Evolutionary conservation across 768 basidiomycete genomes (phyloP).

Genomic region (Leccinum rimulosum): DNA sequence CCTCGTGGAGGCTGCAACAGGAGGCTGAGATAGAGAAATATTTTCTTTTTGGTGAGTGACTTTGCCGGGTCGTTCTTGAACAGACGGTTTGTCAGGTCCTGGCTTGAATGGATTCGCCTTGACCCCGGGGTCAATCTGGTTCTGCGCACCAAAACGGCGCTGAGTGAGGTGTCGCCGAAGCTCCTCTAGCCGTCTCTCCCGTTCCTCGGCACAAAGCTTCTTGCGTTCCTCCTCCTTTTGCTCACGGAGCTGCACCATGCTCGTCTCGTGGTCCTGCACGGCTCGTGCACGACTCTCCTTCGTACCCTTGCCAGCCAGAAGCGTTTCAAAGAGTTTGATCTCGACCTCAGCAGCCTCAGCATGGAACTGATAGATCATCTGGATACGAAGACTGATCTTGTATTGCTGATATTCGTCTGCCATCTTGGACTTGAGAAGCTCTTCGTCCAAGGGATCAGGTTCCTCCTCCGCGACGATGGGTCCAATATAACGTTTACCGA

Average conservation of each 20-base stretch:
- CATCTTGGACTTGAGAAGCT: conserved; percentile 32
- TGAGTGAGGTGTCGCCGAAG: conserved; percentile 20
- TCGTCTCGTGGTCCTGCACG: conserved; percentile 32
- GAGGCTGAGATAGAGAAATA: conserved; percentile 14
- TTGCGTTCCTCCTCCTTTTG: conserved; percentile 33
- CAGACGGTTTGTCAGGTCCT: conserved; percentile 14
- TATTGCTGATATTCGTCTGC: conserved; percentile 31
- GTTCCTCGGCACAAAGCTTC: conserved; percentile 28
- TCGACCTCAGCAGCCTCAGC: conserved; percentile 29
- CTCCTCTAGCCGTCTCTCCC: conserved; percentile 26
- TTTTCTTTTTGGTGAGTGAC: conserved; percentile 28
- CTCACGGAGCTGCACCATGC: conserved; percentile 33
- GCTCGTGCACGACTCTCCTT: conserved; percentile 29
- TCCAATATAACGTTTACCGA: conserved; percentile 34
- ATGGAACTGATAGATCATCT: conserved; percentile 35
- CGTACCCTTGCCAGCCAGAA: conserved; percentile 26
- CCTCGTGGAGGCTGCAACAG: conserved; percentile 9
- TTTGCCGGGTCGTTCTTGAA: conserved; percentile 17
- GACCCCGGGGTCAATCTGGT: conserved; percentile 10
- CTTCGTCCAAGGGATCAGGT: conserved; percentile 26
- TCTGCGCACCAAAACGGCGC: conserved; percentile 14
- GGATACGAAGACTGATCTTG: conserved; percentile 32
- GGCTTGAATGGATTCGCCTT: conserved; percentile 15
- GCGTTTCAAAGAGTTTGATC: conserved; percentile 29
- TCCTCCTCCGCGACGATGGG: conserved; percentile 31